A percentile compares a stretch with the other conserved stretches of the same genome.
These are phyloP conservation scores for Pulveroboletus frians DNA, from an alignment of 768 basidiomycete genomes.

Conservation along the genomic window DNA sequence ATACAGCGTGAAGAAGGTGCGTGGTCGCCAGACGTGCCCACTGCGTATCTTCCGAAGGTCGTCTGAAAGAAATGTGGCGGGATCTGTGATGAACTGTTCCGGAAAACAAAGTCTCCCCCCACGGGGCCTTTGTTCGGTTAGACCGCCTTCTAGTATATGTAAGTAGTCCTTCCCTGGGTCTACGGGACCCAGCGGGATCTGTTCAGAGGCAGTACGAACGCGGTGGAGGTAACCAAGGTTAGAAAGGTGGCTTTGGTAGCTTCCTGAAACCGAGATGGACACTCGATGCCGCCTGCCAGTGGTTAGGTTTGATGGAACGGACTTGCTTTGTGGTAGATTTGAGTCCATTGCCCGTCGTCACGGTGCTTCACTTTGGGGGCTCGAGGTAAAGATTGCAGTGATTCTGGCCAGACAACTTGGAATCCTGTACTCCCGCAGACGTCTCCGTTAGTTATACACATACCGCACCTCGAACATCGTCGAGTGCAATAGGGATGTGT, in stretches of 20 bases:
- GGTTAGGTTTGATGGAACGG: constrained; percentile 18
- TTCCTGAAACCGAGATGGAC: constrained; percentile 34
- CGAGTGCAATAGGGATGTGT: not conserved
- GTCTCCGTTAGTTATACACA: not conserved
- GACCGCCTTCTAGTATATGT: constrained; percentile 14
- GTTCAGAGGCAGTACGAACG: constrained; percentile 25
- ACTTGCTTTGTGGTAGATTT: constrained; percentile 22
- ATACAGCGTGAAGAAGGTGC: constrained; percentile 35
- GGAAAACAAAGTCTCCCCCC: constrained; percentile 22
- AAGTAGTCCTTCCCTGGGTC: constrained; percentile 9
- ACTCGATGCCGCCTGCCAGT: constrained; percentile 15
- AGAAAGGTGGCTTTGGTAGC: constrained; percentile 45
- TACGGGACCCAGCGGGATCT: constrained; percentile 7
- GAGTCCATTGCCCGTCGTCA: constrained; percentile 11
- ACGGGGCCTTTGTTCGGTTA: constrained; percentile 12
- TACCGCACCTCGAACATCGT: not conserved
- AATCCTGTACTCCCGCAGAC: constrained; percentile 1
- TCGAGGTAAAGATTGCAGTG: not conserved
- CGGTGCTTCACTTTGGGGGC: not conserved
- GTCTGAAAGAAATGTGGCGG: constrained; percentile 21
- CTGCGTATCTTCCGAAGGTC: constrained; percentile 22
- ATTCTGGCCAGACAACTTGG: not conserved
- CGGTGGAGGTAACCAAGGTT: constrained; percentile 40
- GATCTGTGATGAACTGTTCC: constrained; percentile 24
- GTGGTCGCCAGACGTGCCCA: constrained; percentile 26